Percentiles rank a stretch among this genome's conserved stretches.
phyloP scores from a whole-genome alignment of 2,329 filamentous ascomycete genomes.

The Monosporascus cannonballus region DNA sequence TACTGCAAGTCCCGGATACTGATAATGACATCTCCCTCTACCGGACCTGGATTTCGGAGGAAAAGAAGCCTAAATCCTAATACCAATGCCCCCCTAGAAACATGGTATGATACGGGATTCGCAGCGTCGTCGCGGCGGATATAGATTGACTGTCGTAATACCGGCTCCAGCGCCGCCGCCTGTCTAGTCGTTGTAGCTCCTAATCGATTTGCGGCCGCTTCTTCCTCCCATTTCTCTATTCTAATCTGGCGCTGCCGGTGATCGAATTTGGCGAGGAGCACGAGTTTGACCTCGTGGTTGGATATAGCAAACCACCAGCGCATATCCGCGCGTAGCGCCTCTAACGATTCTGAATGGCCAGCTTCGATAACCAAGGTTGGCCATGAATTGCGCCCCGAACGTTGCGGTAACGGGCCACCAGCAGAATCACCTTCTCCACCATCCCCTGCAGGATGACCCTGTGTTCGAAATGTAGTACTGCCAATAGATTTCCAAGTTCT shows the following conservation, averaged over 20 bases:
- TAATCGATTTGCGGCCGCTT: not conserved
- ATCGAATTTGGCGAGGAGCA: slow-evolving; percentile 3
- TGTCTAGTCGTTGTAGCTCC: slow-evolving; percentile 1
- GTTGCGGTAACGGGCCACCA: slow-evolving; percentile 1
- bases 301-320: slow-evolving; percentile 2
- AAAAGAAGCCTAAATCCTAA: not conserved
- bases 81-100: not conserved
- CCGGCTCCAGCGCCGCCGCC: not conserved
- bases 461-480: slow-evolving; percentile 1
- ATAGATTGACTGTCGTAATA: slow-evolving; percentile 2
- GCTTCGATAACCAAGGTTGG: slow-evolving; percentile 5
- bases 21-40: not conserved
- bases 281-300: slow-evolving; percentile 4
- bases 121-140: slow-evolving; percentile 1
- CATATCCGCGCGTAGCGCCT: not conserved
- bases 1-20: not conserved
- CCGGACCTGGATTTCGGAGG: not conserved
- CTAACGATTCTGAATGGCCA: slow-evolving; percentile 2
- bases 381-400: not conserved
- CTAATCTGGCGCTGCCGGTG: not conserved
- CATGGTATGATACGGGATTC: slow-evolving; percentile 1
- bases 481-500: not conserved
- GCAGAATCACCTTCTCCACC: slow-evolving; percentile 3
- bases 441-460: slow-evolving; percentile 2
- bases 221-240: slow-evolving; percentile 5